Evolutionary conservation across 2,329 filamentous ascomycete genomes (phyloP).

Genomic region (Aspergillus niger): DNA sequence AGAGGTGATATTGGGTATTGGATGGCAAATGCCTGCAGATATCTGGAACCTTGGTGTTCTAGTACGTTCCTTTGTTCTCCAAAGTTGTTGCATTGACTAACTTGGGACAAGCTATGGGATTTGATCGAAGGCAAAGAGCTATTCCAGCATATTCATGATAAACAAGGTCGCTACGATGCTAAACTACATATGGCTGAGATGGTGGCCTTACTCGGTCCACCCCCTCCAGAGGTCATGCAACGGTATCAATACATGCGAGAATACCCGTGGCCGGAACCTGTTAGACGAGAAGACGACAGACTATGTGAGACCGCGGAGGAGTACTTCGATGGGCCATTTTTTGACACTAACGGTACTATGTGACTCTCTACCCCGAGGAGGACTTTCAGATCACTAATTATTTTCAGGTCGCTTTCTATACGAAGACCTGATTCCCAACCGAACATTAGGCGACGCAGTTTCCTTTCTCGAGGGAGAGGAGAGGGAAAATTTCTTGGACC

Average conservation of each 20-base stretch:
- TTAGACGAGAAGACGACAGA: slow-evolving; percentile 31
- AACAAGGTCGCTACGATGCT: slow-evolving; percentile 39
- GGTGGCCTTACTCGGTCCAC: slow-evolving; percentile 45
- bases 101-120: slow-evolving; percentile 38
- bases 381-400: slow-evolving; percentile 24
- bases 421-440: slow-evolving; percentile 35
- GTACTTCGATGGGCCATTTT: slow-evolving; percentile 42
- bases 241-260: slow-evolving; percentile 36
- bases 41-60: slow-evolving; percentile 47
- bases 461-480: slow-evolving; percentile 33
- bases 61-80: slow-evolving; percentile 25
- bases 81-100: slow-evolving; percentile 27
- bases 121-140: slow-evolving; percentile 41
- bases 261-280: slow-evolving; percentile 32
- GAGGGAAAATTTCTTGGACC: slow-evolving; percentile 34
- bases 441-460: slow-evolving; percentile 32
- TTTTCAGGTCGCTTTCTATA: slow-evolving; percentile 36
- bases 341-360: slow-evolving; percentile 35
- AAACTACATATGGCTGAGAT: slow-evolving; percentile 47
- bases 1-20: slow-evolving; percentile 43
- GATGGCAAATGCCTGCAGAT: slow-evolving; percentile 43
- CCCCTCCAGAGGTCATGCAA: slow-evolving; percentile 39
- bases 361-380: slow-evolving; percentile 17
- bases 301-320: slow-evolving; percentile 36
- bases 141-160: slow-evolving; percentile 39